Percentiles rank a stretch among this genome's conserved stretches.
Evolutionary conservation across 345 rosid species (phyloP).

Genomic region (Lumnitzera littorea): DNA sequence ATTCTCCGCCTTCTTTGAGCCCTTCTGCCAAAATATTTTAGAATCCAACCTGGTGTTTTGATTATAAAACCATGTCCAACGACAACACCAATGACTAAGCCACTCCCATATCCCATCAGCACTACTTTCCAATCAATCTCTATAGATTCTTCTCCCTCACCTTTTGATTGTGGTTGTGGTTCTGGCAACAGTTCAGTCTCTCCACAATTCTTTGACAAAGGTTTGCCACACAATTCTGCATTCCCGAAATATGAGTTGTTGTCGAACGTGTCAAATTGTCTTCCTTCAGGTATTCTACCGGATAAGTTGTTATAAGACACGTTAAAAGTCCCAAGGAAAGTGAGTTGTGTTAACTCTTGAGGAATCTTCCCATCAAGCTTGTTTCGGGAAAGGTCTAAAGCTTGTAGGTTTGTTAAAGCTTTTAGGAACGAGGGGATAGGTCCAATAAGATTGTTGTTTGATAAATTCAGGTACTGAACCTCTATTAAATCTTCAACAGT

Average conservation of each 20-base stretch:
- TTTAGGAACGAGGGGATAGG: slow-evolving; percentile 6
- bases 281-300: slow-evolving; percentile 8
- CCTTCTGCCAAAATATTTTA: neutral
- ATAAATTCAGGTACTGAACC: slow-evolving; percentile 5
- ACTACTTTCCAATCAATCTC: slow-evolving; percentile 8
- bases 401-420: slow-evolving; percentile 2
- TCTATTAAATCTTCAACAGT: slow-evolving; percentile 2
- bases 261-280: slow-evolving; percentile 8
- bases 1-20: neutral
- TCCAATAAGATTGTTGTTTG: slow-evolving; percentile 5
- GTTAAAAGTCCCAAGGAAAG: slow-evolving; percentile 1
- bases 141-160: neutral
- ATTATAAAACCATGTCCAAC: neutral
- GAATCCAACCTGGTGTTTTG: neutral
- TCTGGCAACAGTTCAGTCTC: neutral
- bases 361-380: slow-evolving; percentile 9
- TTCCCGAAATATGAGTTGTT: slow-evolving; percentile 5
- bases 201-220: slow-evolving; percentile 9
- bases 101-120: slow-evolving; percentile 8
- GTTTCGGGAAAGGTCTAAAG: slow-evolving; percentile 11
- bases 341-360: slow-evolving; percentile 1
- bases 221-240: slow-evolving; percentile 6
- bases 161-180: neutral
- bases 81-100: slow-evolving; percentile 3
- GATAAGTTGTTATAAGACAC: slow-evolving; percentile 9